Base-by-base conservation (phyloP, 2,329 filamentous ascomycete species). In the Alternaria gansuensis region DNA sequence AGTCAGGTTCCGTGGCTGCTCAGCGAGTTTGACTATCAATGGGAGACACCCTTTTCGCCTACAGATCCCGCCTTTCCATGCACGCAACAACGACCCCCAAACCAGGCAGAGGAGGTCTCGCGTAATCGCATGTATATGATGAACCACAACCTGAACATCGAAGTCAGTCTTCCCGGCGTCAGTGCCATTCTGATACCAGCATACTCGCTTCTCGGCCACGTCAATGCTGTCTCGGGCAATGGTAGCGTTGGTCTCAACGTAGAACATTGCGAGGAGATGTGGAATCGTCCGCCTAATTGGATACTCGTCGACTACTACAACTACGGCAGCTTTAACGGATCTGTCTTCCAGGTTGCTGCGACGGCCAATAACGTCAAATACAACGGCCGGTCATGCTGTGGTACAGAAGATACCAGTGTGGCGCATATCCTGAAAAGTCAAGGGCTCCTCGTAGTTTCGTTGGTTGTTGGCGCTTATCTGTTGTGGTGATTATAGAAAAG, bases 141-240 rank as follows among this genome's bases (percentile, higher is more conserved):
- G 70, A 97, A 97, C 78, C 93, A 97, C 81, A 97, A 97, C 74
- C 84, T 97, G 58, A 97, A 97, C 75, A 84, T 89, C 59, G 80
- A 83, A 3, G 53, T 75, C n/a, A 40, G 26, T 3, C 43, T 69
- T 1, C 33, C 55, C 4, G 60, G 62, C 21, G 8, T 36, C 34
- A 85, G 88, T 80, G 29, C 39, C n/a, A 83, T 76, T 31, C 62
- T 77, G 9, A 66, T 77, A 13, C 75, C 75, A 0, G 73, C 74
- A 4, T 71, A 71, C 39, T 59, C 67, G 7, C 63, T 69, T 1
- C 63, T 77, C 4, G 60, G 70, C 13, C 44, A 72, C 44, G 60
- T 76, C 26, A 77, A 77, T 48, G 70, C 71, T 13, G 70, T 61
- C 1, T 60, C 63, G 0, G 71, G 73, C 6, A 70, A 75, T 23